phyloP scores from a whole-genome alignment of 2,329 filamentous ascomycete genomes.

The Lecanicillium sp. region DNA sequence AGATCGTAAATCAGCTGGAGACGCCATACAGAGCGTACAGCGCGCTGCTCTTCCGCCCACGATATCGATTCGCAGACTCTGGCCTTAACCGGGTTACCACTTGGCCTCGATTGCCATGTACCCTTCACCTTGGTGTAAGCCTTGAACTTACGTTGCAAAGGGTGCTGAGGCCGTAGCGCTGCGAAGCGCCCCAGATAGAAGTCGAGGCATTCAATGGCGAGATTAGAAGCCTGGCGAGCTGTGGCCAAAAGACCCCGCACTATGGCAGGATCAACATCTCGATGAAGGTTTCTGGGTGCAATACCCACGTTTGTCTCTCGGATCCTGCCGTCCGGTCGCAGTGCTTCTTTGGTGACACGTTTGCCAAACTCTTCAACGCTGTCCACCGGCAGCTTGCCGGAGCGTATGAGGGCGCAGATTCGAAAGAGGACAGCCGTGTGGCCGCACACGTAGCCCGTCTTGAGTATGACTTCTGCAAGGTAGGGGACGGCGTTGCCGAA shows the following conservation, averaged over 20 bases:
- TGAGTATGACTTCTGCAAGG: neutral
- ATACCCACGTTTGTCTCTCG: neutral
- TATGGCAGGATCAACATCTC: neutral
- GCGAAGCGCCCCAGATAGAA: neutral
- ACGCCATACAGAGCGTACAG: neutral
- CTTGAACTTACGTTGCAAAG: neutral
- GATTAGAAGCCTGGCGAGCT: neutral
- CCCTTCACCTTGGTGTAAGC: neutral
- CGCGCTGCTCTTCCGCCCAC: neutral
- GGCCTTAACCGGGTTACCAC: neutral
- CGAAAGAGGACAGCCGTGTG: neutral
- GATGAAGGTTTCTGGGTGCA: neutral
- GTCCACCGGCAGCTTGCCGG: neutral
- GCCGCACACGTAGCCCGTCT: neutral
- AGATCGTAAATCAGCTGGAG: neutral
- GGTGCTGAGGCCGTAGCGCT: neutral
- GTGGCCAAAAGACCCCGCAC: neutral
- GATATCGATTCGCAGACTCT: neutral
- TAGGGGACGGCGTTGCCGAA: neutral
- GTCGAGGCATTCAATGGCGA: neutral
- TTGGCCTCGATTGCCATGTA: neutral
- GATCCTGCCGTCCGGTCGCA: neutral
- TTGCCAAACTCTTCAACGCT: neutral
- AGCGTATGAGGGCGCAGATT: neutral
- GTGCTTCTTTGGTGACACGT: neutral